A percentile compares a stretch with the other conserved stretches of the same genome.
Conservation (phyloP, 768 basidiomycete species). For the Brasilioporus rufonigricans region DNA sequence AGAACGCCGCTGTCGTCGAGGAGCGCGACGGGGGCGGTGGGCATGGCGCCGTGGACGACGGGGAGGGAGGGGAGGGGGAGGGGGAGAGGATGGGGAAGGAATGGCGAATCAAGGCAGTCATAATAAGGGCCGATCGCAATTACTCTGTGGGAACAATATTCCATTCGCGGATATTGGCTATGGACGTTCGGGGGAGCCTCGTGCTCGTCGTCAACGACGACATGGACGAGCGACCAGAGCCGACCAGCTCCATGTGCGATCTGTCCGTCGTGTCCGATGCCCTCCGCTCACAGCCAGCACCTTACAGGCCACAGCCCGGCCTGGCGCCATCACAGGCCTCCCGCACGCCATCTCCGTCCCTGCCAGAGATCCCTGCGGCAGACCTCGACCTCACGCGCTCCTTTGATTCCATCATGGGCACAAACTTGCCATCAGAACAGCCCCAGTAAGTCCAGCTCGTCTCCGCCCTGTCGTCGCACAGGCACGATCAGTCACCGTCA, state of each 20-base stretch:
- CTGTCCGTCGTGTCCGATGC: conserved; percentile 2
- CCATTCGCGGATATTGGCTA: not conserved
- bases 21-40: conserved; percentile 17
- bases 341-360: conserved; percentile 33
- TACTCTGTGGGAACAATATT: conserved; percentile 26
- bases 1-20: conserved; percentile 22
- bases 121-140: conserved; percentile 33
- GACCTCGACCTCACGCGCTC: conserved; percentile 46
- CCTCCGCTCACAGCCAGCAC: conserved; percentile 21
- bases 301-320: conserved; percentile 20
- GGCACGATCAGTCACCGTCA: conserved; percentile 34
- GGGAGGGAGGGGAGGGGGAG: not conserved
- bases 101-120: conserved; percentile 24
- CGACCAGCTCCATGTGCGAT: conserved; percentile 23
- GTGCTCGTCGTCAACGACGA: conserved; percentile 25
- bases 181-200: conserved; percentile 13
- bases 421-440: conserved; percentile 10
- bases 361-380: conserved; percentile 53
- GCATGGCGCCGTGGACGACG: conserved; percentile 17
- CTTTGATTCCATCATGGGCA: conserved; percentile 42
- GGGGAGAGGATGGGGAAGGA: not conserved
- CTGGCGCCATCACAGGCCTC: conserved; percentile 20
- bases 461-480: conserved; percentile 18
- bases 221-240: conserved; percentile 27
- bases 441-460: conserved; percentile 47